phyloP scores from a whole-genome alignment of 1,284 basidiomycete genomes.

The Hypsizygus ulmarius region DNA sequence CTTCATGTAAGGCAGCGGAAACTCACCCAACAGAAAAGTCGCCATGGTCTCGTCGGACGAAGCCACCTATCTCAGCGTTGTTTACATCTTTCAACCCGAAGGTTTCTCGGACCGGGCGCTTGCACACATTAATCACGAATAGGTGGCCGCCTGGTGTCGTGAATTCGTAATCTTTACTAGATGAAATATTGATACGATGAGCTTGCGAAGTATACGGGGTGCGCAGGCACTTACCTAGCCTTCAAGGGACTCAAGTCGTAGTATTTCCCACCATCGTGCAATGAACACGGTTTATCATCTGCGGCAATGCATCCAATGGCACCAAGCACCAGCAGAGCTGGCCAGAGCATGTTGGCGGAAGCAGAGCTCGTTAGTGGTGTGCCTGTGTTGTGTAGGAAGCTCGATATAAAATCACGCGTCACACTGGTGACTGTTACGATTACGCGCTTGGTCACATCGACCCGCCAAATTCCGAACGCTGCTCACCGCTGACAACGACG shows the following conservation, averaged over 20 bases:
- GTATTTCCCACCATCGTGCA: constrained; percentile 44
- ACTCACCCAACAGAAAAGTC: constrained; percentile 74
- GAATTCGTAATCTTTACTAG: constrained; percentile 63
- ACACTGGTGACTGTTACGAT: constrained; percentile 7
- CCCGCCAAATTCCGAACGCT: constrained; percentile 35
- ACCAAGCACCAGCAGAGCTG: constrained; percentile 5
- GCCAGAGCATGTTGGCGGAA: constrained; percentile 7
- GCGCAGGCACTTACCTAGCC: constrained; percentile 33
- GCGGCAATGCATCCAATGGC: constrained; percentile 12
- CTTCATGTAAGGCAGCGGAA: too few relatives aligned
- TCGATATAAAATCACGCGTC: background rate
- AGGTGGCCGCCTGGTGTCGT: constrained; percentile 44
- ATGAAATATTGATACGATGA: constrained; percentile 16
- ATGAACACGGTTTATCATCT: constrained; percentile 43
- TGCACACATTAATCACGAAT: constrained; percentile 63
- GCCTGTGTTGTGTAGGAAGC: too few relatives aligned
- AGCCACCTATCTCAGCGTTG: constrained; percentile 57
- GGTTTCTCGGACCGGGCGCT: constrained; percentile 49
- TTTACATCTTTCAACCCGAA: constrained; percentile 56
- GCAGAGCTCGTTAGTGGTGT: too few relatives aligned
- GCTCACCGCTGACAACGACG: constrained; percentile 23
- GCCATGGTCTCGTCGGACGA: constrained; percentile 57
- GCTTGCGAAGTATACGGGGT: background rate
- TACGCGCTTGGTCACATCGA: constrained; percentile 25
- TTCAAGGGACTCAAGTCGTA: constrained; percentile 64